Conservation (phyloP, 176 grass and related monocot genomes). For the Cenchrus americanus region DNA sequence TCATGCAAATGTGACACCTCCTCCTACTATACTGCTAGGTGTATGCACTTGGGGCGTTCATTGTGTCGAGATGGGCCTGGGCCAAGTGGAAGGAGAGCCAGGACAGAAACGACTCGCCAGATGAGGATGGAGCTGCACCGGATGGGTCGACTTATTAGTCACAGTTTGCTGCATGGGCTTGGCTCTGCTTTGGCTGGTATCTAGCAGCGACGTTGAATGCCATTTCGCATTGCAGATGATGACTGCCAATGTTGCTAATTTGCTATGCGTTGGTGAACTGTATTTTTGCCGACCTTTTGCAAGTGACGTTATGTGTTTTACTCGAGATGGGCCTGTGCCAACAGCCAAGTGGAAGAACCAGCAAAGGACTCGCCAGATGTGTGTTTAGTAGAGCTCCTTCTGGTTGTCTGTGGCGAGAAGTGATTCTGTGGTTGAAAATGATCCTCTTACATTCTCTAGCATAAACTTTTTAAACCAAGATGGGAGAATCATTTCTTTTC, state of each 20-base stretch:
- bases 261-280: constrained; percentile 5
- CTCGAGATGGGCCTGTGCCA: too few relatives aligned
- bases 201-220: constrained; percentile 16
- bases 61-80: constrained; percentile 74
- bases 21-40: constrained; percentile 46
- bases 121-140: constrained; percentile 32
- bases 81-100: constrained; percentile 70
- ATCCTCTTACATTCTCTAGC: too few relatives aligned
- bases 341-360: too few relatives aligned
- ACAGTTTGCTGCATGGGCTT: constrained; percentile 5
- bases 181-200: neutral
- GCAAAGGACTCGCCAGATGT: too few relatives aligned
- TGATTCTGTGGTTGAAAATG: too few relatives aligned
- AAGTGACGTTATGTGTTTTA: too few relatives aligned
- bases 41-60: constrained; percentile 75
- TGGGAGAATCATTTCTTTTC: too few relatives aligned
- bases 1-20: neutral
- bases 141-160: constrained; percentile 9
- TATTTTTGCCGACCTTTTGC: constrained; percentile 20
- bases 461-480: too few relatives aligned
- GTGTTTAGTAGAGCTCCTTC: too few relatives aligned
- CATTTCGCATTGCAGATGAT: neutral
- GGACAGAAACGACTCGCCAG: constrained; percentile 44
- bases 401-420: too few relatives aligned
- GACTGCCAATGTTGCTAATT: neutral